Base-by-base conservation (phyloP, 2,329 filamentous ascomycete species). In the Diplodia intermedia region DNA sequence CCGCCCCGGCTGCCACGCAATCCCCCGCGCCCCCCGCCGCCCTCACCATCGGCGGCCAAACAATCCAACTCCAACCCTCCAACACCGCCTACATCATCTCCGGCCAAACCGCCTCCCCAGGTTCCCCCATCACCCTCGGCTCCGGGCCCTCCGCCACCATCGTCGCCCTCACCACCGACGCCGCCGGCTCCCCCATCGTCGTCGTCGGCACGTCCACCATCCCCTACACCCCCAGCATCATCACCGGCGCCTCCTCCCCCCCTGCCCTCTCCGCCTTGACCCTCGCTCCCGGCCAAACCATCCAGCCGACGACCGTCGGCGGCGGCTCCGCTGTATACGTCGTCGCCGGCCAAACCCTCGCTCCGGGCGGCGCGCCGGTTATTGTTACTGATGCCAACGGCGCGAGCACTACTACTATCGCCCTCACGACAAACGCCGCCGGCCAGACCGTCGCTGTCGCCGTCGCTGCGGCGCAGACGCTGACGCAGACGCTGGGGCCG, bases 1-100 rank as follows among this genome's bases (percentile, higher is more conserved):
- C 76, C 9, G 71, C 73, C 15, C 23, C 23, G 0, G 62, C 71
- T 20, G 71, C 20, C 18, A 3, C 40, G 4, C 23, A 29, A 26
- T n/a, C 60, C 7, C 26, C 49, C 8, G 8, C 43, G 1, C 18
- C 43, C 3, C 47, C 43, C 9, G 31, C 61, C n/a, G 12, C 29
- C n/a, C 29, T 65, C 49, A 65, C 47, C 9, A 14, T 65, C 49
- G 31, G 14, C 31, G 47, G 11, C 31, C 61, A 65, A 29, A 65
- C 61, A 9, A 40, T 65, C 61, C 61, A 43, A 6, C 31, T 65
- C 61, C 61, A 54, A 3, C 61, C 61, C 3, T 53, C 47, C 23
- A 20, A n/a, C 31, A n/a, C 67, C 23, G 43, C 20, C 14, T 68
- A 68, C 43, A 38, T 66, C 9, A 15, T 68, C 52, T 33, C 43